Evolutionary conservation across 2,329 filamentous ascomycete species (phyloP).

Genomic region (Fusarium pseudonygamai): DNA sequence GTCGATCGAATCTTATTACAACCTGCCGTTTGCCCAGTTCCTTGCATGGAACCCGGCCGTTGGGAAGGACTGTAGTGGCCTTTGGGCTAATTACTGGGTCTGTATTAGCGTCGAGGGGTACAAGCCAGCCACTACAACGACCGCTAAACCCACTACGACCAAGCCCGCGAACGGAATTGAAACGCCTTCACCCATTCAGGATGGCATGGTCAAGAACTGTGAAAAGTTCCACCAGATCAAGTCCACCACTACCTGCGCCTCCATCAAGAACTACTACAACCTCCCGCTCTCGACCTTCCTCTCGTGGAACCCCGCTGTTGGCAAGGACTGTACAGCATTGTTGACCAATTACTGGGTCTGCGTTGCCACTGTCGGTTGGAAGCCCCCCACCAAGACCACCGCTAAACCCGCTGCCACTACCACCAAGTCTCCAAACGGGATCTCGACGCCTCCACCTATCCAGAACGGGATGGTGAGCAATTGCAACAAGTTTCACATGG

Average conservation of each 20-base stretch:
- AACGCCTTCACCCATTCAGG: neutral
- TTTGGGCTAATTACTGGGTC: no score
- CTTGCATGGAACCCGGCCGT: neutral
- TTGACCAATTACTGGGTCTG: neutral
- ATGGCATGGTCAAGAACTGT: neutral
- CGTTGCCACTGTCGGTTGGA: neutral
- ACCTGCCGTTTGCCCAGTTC: neutral
- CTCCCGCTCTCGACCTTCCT: neutral
- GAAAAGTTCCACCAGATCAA: neutral
- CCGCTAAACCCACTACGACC: neutral
- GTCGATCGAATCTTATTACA: slow-evolving; percentile 33
- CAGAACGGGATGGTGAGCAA: neutral
- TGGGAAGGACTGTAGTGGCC: neutral
- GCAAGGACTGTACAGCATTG: neutral
- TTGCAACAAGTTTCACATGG: neutral
- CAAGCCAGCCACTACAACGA: neutral
- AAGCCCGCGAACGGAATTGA: neutral
- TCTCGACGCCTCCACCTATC: neutral
- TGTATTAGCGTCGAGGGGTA: neutral
- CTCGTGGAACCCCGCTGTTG: neutral
- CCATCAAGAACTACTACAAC: slow-evolving; percentile 1
- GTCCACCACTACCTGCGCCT: neutral
- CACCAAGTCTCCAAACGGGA: neutral
- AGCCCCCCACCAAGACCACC: neutral
- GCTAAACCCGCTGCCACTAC: neutral